Evolutionary conservation across 805 yeast genomes (phyloP).

Genomic region (Suhomyces sp.): DNA sequence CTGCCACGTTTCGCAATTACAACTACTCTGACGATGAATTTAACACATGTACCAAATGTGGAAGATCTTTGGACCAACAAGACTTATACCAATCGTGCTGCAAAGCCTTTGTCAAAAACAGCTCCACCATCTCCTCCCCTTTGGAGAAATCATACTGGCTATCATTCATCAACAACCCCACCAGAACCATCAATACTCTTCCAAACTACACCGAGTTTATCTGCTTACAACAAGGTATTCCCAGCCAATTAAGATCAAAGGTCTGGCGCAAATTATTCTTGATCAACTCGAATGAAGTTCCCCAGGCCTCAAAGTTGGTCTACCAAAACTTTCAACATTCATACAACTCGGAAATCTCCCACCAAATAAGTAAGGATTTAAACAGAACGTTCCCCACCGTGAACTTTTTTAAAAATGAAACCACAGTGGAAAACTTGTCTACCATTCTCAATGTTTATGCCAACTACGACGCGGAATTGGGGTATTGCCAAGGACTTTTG

Average conservation of each 20-base stretch:
- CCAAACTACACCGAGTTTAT: constrained; percentile 49
- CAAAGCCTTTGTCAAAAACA: constrained; percentile 17
- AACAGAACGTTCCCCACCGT: constrained; percentile 59
- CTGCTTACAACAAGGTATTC: constrained; percentile 45
- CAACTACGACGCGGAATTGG: constrained; percentile 62
- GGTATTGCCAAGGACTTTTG: constrained; percentile 67
- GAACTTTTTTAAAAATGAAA: constrained; percentile 43
- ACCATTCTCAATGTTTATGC: constrained; percentile 61
- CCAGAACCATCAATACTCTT: constrained; percentile 44
- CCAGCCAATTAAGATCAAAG: constrained; percentile 41
- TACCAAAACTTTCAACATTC: constrained; percentile 44
- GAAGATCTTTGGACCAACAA: constrained; percentile 17
- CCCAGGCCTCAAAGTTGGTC: constrained; percentile 33
- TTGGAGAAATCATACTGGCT: constrained; percentile 46
- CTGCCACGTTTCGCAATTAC: constrained; percentile 17
- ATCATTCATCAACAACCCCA: constrained; percentile 43
- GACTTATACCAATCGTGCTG: constrained; percentile 24
- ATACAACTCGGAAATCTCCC: constrained; percentile 36
- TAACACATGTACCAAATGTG: constrained; percentile 33
- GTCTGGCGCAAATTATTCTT: constrained; percentile 45
- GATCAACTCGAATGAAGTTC: constrained; percentile 30
- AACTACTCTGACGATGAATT: constrained; percentile 30
- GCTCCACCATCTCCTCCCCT: constrained; percentile 15
- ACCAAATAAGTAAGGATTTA: constrained; percentile 56
- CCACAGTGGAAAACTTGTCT: constrained; percentile 48